These are phyloP conservation scores for Xylaria digitata DNA, from an alignment of 2,329 filamentous ascomycete species.

Conservation along the genomic window DNA sequence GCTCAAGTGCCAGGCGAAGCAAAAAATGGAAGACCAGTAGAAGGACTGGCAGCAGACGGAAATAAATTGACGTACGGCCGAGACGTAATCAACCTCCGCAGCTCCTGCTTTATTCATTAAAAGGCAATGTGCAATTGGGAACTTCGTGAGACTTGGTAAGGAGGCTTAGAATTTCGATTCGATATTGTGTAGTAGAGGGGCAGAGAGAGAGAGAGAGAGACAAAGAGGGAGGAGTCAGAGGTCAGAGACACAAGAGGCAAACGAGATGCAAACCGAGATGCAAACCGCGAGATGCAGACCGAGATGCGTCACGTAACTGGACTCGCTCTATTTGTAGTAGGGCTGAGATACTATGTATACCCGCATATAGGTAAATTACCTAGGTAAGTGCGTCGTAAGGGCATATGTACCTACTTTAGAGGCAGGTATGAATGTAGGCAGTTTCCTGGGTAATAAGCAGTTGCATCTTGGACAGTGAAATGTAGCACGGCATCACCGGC, in stretches of 20 bases:
- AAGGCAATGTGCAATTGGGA: background rate
- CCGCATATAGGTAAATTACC: background rate
- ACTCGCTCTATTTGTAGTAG: background rate
- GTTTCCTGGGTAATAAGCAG: background rate
- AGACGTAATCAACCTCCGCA: too few species aligned
- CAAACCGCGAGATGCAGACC: background rate
- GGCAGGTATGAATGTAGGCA: too few species aligned
- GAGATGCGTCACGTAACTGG: background rate
- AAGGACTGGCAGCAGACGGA: background rate
- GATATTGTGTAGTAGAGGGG: background rate
- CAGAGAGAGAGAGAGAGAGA: background rate
- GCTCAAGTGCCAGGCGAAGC: slow-evolving; percentile 3
- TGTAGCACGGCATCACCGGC: slow-evolving; percentile 22
- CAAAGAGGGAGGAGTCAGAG: background rate
- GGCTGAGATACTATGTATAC: background rate
- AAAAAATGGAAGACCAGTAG: background rate
- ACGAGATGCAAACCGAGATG: background rate
- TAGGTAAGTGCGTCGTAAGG: background rate
- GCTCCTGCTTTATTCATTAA: background rate
- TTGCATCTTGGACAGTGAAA: slow-evolving; percentile 2
- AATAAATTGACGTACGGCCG: background rate
- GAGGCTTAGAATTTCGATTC: background rate
- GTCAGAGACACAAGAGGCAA: background rate
- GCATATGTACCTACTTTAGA: background rate
- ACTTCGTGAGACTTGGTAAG: too few species aligned